Percentiles rank a stretch among this genome's conserved stretches.
These are phyloP conservation scores for carrot (Daucus carota) DNA, from an alignment of 129 eudicot genomes.

Conservation along the genomic window DH1_v3.0 NC_030382.2:54167501-54168000, in stretches of 20 bases:
- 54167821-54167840: conserved; percentile 90
- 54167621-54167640: conserved; percentile 37
- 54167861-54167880: conserved; percentile 53
- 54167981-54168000: conserved; percentile 90
- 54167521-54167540: conserved; percentile 49
- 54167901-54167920: conserved; percentile 90
- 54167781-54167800: conserved; percentile 71
- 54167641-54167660: conserved; percentile 47
- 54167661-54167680: conserved; percentile 70
- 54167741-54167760: conserved; percentile 48
- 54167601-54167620: conserved; percentile 61
- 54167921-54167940: conserved; percentile 64
- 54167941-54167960: conserved; percentile 52
- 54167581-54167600: conserved; percentile 64
- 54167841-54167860: conserved; percentile 62
- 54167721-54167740: conserved; percentile 65
- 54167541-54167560: conserved; percentile 48
- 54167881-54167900: conserved; percentile 78
- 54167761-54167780: conserved; percentile 61
- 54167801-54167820: conserved; percentile 72
- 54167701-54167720: conserved; percentile 85
- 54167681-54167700: conserved; percentile 65
- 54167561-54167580: conserved; percentile 48
- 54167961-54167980: conserved; percentile 65
- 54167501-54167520: conserved; percentile 46